Percentiles rank a stretch among this genome's conserved stretches.
Evolutionary conservation across 805 yeast genomes (phyloP).

Genomic region (Ogataea ramenticola): DNA sequence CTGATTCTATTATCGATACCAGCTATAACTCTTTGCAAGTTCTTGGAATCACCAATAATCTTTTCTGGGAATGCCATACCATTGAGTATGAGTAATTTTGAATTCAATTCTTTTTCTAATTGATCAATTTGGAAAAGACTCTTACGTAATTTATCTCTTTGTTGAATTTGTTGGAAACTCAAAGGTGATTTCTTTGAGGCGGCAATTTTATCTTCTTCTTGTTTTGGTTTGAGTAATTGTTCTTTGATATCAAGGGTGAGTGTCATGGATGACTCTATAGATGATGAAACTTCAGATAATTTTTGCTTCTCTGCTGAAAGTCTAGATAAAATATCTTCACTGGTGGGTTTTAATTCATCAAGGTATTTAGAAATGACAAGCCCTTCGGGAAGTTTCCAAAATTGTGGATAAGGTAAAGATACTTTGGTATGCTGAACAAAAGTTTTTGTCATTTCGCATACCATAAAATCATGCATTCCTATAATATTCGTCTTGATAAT

Average conservation of each 20-base stretch:
- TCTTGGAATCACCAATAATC: slow-evolving; percentile 18
- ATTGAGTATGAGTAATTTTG: slow-evolving; percentile 20
- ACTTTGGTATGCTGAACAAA: slow-evolving; percentile 14
- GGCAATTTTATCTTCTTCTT: background rate
- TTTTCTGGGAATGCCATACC: slow-evolving; percentile 22
- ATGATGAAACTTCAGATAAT: background rate
- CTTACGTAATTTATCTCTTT: slow-evolving; percentile 10
- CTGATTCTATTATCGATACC: slow-evolving; percentile 19
- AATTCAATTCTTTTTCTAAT: slow-evolving; percentile 13
- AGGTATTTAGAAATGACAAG: slow-evolving; percentile 7
- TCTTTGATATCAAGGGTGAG: background rate
- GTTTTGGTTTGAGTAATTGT: background rate
- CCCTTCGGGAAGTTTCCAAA: slow-evolving; percentile 26
- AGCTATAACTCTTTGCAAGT: slow-evolving; percentile 21
- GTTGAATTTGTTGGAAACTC: slow-evolving; percentile 12
- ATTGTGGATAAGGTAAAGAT: slow-evolving; percentile 16
- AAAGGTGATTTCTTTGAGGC: slow-evolving; percentile 6
- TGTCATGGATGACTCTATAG: background rate
- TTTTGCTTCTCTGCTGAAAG: background rate
- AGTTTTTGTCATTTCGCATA: slow-evolving; percentile 14
- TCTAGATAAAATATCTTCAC: background rate
- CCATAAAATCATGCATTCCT: slow-evolving; percentile 14
- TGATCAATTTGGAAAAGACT: slow-evolving; percentile 8
- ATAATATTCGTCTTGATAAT: slow-evolving; percentile 16
- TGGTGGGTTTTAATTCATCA: background rate